Evolutionary conservation across 192 early-diverging fungal species (phyloP).

Genomic region (Chytriomyces sp.): DNA sequence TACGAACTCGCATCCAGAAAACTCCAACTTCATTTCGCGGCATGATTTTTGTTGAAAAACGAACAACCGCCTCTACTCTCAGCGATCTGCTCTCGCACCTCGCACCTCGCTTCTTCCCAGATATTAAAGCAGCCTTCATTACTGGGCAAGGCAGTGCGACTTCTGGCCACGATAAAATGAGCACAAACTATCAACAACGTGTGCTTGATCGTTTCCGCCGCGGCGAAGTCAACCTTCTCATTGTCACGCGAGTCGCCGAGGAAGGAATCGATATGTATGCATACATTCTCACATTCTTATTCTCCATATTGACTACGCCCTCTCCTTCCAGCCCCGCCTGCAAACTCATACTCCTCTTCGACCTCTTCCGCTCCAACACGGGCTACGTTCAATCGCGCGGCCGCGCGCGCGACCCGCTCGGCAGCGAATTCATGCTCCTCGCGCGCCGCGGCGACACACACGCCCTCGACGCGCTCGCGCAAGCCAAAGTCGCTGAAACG

Average conservation of each 20-base stretch:
- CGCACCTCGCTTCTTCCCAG: constrained; percentile 27
- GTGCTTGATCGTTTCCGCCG: constrained; percentile 69
- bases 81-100: constrained; percentile 51
- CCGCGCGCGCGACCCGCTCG: constrained; percentile 70
- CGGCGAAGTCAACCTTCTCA: constrained; percentile 71
- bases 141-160: constrained; percentile 56
- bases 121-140: constrained; percentile 34
- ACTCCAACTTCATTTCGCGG: constrained; percentile 60
- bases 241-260: constrained; percentile 88
- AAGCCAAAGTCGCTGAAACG: constrained; percentile 48
- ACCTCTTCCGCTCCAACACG: constrained; percentile 76
- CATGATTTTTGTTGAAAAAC: constrained; percentile 79
- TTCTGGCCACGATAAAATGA: constrained; percentile 52
- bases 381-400: constrained; percentile 91
- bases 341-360: constrained; percentile 64
- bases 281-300: background rate
- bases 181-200: constrained; percentile 43
- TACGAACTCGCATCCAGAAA: constrained; percentile 25
- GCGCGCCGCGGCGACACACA: constrained; percentile 52
- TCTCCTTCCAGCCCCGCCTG: constrained; percentile 44
- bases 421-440: constrained; percentile 82
- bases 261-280: constrained; percentile 86
- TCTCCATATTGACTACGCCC: background rate
- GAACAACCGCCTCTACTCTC: constrained; percentile 63
- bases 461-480: constrained; percentile 31